phyloP scores from a whole-genome alignment of 345 rosid genomes.

The Lepidium aucheri region DNA sequence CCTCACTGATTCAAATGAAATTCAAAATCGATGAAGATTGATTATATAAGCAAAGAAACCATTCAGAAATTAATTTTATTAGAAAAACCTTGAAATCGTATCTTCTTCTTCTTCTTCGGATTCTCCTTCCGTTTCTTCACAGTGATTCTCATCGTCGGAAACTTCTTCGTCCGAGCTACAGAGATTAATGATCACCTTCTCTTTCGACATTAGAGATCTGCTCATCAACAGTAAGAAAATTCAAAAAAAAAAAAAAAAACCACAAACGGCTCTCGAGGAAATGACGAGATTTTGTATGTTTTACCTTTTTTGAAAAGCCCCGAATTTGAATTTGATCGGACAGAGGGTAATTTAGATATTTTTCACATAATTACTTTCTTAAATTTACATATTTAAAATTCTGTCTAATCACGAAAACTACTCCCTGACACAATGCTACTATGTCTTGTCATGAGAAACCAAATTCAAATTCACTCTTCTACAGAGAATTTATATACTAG shows the following conservation, averaged over 20 bases:
- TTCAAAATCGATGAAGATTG: background rate
- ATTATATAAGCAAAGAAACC: background rate
- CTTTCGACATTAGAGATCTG: background rate
- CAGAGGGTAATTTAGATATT: too few species aligned
- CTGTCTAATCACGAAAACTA: too few species aligned
- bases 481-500: too few species aligned
- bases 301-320: background rate
- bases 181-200: slow-evolving; percentile 13
- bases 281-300: background rate
- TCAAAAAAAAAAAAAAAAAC: background rate
- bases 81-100: slow-evolving; percentile 1
- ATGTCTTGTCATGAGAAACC: too few species aligned
- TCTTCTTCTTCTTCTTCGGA: background rate
- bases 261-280: slow-evolving; percentile 8
- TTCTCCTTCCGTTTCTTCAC: background rate
- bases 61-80: background rate
- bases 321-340: background rate
- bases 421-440: too few species aligned
- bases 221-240: background rate
- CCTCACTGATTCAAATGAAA: slow-evolving; percentile 8
- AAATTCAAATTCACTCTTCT: too few species aligned
- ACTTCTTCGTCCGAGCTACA: slow-evolving; percentile 23
- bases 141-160: slow-evolving; percentile 6
- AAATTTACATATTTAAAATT: too few species aligned
- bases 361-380: too few species aligned